Conservation (phyloP, 1,139 yeast species). For the Sugiyamaella novakii region DNA sequence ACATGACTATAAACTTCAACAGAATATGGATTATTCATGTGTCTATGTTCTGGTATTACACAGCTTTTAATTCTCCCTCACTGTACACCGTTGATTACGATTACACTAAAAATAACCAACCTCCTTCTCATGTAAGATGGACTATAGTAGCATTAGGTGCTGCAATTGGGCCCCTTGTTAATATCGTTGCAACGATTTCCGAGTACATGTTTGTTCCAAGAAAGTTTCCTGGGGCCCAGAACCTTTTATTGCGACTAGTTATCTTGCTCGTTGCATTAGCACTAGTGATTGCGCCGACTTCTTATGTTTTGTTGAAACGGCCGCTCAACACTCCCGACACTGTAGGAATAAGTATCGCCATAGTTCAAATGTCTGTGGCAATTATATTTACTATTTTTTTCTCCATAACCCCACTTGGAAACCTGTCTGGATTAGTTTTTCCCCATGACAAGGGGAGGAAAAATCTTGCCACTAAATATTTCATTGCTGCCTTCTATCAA, state of each 20-base stretch:
- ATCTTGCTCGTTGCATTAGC: slow-evolving; percentile 49
- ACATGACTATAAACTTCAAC: slow-evolving; percentile 72
- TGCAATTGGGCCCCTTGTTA: slow-evolving; percentile 62
- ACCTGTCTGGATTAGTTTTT: slow-evolving; percentile 49
- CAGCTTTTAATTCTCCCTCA: slow-evolving; percentile 75
- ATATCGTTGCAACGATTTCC: slow-evolving; percentile 60
- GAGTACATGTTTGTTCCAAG: slow-evolving; percentile 72
- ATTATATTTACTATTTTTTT: slow-evolving; percentile 61
- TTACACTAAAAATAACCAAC: slow-evolving; percentile 61
- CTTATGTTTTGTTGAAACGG: slow-evolving; percentile 55
- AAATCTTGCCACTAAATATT: slow-evolving; percentile 40
- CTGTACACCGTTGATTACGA: slow-evolving; percentile 66
- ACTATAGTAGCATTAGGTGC: slow-evolving; percentile 76
- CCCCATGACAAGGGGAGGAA: slow-evolving; percentile 38
- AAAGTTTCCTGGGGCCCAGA: slow-evolving; percentile 66
- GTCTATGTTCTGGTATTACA: slow-evolving; percentile 79
- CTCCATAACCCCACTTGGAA: slow-evolving; percentile 61
- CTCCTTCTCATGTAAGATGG: slow-evolving; percentile 62
- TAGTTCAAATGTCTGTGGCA: slow-evolving; percentile 62
- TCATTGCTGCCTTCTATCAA: slow-evolving; percentile 58
- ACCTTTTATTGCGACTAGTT: slow-evolving; percentile 49
- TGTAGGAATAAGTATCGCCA: slow-evolving; percentile 55
- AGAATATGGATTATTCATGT: slow-evolving; percentile 83
- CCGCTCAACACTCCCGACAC: slow-evolving; percentile 52
- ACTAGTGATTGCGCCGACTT: slow-evolving; percentile 61